These are phyloP conservation scores for Penicillium glabrum DNA, from an alignment of 2,329 filamentous ascomycete species.

Conservation along the genomic window DNA sequence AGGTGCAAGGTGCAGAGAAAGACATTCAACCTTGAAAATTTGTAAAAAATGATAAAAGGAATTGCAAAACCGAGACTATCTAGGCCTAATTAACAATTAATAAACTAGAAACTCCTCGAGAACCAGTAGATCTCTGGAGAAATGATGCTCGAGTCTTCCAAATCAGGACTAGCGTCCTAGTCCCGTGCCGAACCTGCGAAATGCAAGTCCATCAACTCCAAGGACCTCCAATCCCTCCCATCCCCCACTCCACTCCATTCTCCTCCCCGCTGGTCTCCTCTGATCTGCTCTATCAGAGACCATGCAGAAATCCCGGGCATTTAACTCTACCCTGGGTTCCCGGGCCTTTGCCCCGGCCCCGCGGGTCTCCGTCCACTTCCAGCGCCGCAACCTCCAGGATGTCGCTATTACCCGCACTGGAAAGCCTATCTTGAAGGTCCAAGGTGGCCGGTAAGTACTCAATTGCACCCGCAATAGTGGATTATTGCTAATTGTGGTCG, in stretches of 20 bases:
- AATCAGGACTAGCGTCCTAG: conserved; percentile 33
- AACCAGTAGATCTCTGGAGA: not conserved
- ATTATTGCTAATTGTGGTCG: conserved; percentile 23
- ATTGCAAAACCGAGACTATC: not conserved
- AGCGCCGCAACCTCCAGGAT: conserved; percentile 66
- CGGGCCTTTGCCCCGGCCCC: conserved; percentile 38
- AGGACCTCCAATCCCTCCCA: conserved; percentile 25
- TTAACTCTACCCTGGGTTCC: conserved; percentile 42
- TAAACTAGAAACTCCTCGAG: not conserved
- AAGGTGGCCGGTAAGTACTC: conserved; percentile 77
- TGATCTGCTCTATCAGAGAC: conserved; percentile 33
- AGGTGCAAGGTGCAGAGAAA: not conserved
- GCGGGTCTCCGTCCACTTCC: conserved; percentile 40
- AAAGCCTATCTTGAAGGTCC: conserved; percentile 85
- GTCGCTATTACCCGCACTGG: conserved; percentile 92
- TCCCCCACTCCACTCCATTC: conserved; percentile 23
- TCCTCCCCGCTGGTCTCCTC: conserved; percentile 25
- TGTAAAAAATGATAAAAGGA: not conserved
- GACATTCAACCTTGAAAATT: not conserved
- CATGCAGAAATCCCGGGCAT: conserved; percentile 48
- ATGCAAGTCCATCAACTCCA: conserved; percentile 18
- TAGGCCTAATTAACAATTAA: not conserved
- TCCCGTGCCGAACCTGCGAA: conserved; percentile 34
- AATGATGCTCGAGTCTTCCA: conserved; percentile 12
- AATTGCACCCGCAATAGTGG: conserved; percentile 10